Conservation (phyloP, 164 flowering plant genomes). For the Magnolia kwangsiensis region DNA sequence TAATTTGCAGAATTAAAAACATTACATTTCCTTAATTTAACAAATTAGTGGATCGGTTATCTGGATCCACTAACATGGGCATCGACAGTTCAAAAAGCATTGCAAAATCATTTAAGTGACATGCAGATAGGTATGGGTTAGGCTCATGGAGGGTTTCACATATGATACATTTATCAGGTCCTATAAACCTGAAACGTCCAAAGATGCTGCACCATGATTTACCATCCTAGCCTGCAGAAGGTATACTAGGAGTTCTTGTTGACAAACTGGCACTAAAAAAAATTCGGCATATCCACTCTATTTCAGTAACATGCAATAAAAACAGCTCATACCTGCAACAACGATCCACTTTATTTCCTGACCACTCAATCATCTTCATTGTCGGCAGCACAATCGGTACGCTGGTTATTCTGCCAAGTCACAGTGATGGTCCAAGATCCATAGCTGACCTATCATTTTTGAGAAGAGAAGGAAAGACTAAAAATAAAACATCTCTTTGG, state of each 20-base stretch:
- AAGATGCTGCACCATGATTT: neutral
- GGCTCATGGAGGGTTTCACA: neutral
- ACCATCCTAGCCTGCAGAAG: neutral
- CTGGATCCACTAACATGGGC: neutral
- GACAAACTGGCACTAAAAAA: neutral
- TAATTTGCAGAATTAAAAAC: too few species aligned
- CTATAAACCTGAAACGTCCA: neutral
- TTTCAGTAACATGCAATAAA: neutral
- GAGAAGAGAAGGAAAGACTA: neutral
- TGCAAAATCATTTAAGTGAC: neutral
- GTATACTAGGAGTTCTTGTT: neutral
- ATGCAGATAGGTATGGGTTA: neutral
- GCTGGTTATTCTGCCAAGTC: neutral
- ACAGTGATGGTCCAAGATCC: neutral
- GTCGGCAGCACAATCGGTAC: too few species aligned
- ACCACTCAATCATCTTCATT: neutral
- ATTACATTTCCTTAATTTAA: too few species aligned
- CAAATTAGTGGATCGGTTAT: too few species aligned
- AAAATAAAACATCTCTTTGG: neutral
- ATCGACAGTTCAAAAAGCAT: neutral
- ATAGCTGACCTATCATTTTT: neutral
- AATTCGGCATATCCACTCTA: neutral
- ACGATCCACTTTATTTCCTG: neutral
- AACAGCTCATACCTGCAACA: neutral
- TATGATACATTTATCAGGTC: neutral